A percentile compares a stretch with the other conserved stretches of the same genome.
Evolutionary conservation across 2,329 filamentous ascomycete genomes (phyloP).

Genomic region (Chlorencoelia australis): DNA sequence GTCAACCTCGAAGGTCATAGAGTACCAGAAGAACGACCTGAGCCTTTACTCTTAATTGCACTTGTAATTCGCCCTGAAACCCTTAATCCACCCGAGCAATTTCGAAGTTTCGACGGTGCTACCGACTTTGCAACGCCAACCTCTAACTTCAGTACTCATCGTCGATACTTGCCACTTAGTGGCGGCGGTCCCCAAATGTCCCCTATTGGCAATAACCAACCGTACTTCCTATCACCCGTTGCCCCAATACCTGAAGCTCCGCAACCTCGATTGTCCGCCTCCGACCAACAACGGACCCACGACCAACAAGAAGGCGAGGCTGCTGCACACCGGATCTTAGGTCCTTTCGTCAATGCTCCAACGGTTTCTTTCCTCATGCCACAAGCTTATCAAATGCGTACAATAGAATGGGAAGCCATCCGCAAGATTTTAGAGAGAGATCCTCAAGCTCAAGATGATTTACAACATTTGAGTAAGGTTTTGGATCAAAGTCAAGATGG

Average conservation of each 20-base stretch:
- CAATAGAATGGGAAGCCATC: conserved; percentile 67
- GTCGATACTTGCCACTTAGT: conserved; percentile 38
- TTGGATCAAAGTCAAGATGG: conserved; percentile 31
- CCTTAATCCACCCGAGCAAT: conserved; percentile 6
- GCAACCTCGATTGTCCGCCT: conserved; percentile 28
- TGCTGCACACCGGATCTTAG: conserved; percentile 53
- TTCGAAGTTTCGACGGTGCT: conserved; percentile 16
- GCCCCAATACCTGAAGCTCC: conserved; percentile 19
- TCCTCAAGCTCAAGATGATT: conserved; percentile 22
- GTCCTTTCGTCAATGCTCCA: conserved; percentile 47
- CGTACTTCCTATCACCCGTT: too few species aligned
- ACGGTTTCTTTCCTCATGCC: conserved; percentile 61
- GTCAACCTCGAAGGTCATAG: conserved; percentile 78
- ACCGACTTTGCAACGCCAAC: conserved; percentile 26
- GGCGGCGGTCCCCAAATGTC: conserved; percentile 41
- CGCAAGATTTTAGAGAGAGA: conserved; percentile 33
- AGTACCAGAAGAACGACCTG: conserved; percentile 59
- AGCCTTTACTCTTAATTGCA: conserved; percentile 72
- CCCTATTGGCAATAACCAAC: too few species aligned
- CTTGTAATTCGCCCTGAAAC: conserved; percentile 72
- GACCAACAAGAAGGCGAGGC: conserved; percentile 41
- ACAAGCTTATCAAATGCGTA: conserved; percentile 57
- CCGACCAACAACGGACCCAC: conserved; percentile 28
- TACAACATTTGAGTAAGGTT: conserved; percentile 44
- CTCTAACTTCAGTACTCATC: conserved; percentile 26